phyloP scores from a whole-genome alignment of 1,284 basidiomycete species.

The Exsudoporus floridanus region DNA sequence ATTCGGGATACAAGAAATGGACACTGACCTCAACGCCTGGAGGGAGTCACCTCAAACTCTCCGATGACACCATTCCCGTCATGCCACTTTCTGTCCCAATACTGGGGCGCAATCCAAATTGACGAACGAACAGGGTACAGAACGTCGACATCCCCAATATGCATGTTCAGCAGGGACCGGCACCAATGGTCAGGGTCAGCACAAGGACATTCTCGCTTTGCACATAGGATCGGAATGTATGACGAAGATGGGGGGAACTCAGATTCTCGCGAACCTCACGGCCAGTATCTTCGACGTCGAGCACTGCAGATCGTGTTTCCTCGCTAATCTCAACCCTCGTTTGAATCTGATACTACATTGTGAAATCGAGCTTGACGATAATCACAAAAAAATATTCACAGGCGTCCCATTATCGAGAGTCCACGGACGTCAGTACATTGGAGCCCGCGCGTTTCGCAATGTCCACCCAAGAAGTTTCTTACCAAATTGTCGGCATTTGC shows the following conservation, averaged over 20 bases:
- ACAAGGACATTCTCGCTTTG: not conserved
- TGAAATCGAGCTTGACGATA: not conserved
- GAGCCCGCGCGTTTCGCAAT: slow-evolving; percentile 71
- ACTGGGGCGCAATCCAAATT: slow-evolving; percentile 76
- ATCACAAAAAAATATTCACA: slow-evolving; percentile 37
- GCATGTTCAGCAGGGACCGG: slow-evolving; percentile 90
- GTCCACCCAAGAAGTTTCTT: slow-evolving; percentile 74
- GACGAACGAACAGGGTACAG: slow-evolving; percentile 78
- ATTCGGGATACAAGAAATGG: not conserved
- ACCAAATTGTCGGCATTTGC: slow-evolving; percentile 90
- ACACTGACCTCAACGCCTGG: slow-evolving; percentile 73
- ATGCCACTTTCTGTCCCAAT: slow-evolving; percentile 73
- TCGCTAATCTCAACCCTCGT: slow-evolving; percentile 82
- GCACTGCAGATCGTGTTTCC: slow-evolving; percentile 73
- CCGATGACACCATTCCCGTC: slow-evolving; percentile 90
- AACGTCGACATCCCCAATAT: slow-evolving; percentile 91
- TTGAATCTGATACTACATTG: slow-evolving; percentile 54
- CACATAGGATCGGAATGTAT: slow-evolving; percentile 63
- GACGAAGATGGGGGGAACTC: slow-evolving; percentile 86
- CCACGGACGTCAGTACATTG: slow-evolving; percentile 67
- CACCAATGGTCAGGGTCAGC: slow-evolving; percentile 69
- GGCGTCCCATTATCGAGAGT: slow-evolving; percentile 90
- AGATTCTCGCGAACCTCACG: slow-evolving; percentile 89
- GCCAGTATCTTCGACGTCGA: slow-evolving; percentile 91
- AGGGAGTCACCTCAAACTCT: slow-evolving; percentile 88